These are phyloP conservation scores for Trametes polyzona DNA, from an alignment of 1,284 basidiomycete genomes.

Conservation along the genomic window DNA sequence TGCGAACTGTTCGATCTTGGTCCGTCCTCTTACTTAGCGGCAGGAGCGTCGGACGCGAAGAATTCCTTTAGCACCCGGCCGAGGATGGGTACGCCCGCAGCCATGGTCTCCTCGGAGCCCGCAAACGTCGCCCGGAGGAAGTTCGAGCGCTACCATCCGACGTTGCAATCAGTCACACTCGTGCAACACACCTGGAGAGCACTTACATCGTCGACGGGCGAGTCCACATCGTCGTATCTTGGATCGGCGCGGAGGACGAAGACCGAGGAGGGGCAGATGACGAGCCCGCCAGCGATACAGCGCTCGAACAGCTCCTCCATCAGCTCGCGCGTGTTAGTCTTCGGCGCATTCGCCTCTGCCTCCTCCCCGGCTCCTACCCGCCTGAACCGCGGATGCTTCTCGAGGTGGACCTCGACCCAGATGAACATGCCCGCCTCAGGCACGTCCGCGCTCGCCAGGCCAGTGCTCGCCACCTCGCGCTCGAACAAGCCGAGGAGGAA, in stretches of 20 bases:
- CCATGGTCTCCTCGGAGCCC: constrained; percentile 43
- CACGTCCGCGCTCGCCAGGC: constrained; percentile 35
- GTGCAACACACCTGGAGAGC: not conserved
- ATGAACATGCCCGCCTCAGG: constrained; percentile 50
- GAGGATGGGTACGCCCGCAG: constrained; percentile 38
- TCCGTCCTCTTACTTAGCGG: too few relatives aligned
- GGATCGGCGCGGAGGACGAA: constrained; percentile 35
- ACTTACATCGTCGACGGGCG: constrained; percentile 34
- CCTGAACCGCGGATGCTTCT: constrained; percentile 38
- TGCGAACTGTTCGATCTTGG: too few relatives aligned
- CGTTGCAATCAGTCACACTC: not conserved
- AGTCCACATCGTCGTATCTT: constrained; percentile 19
- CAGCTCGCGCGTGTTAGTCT: constrained; percentile 40
- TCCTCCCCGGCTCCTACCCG: not conserved
- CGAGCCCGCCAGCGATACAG: constrained; percentile 38
- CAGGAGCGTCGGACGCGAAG: constrained; percentile 28
- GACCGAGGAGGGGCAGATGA: constrained; percentile 43
- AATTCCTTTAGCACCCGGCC: constrained; percentile 37
- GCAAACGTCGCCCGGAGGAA: constrained; percentile 48
- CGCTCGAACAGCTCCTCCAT: constrained; percentile 45
- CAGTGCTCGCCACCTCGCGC: constrained; percentile 35
- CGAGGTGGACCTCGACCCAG: constrained; percentile 40
- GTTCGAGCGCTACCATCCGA: constrained; percentile 35
- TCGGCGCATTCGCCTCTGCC: constrained; percentile 2
- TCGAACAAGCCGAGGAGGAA: constrained; percentile 41